A percentile compares a stretch with the other conserved stretches of the same genome.
phyloP scores from a whole-genome alignment of 75 land plant genomes.

The Pseudotsuga menziesii region DNA sequence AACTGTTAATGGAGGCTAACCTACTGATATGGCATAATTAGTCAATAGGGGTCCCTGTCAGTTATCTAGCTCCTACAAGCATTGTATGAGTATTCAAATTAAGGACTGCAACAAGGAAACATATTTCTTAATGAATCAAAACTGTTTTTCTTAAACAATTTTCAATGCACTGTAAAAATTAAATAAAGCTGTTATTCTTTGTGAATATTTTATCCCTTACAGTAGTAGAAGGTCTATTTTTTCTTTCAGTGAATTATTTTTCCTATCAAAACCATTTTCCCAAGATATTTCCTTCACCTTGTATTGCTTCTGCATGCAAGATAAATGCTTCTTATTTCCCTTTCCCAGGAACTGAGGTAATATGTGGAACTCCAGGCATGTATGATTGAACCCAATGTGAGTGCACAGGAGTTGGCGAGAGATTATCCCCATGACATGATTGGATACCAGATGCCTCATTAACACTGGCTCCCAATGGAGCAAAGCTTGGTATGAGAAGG shows the following conservation, averaged over 20 bases:
- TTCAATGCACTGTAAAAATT: background rate
- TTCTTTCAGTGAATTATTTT: background rate
- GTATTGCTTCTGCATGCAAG: constrained; percentile 10
- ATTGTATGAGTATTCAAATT: too few relatives aligned
- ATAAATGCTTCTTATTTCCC: constrained; percentile 16
- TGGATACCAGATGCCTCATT: background rate
- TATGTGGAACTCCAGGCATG: constrained; percentile 9
- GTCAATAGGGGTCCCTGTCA: constrained; percentile 4
- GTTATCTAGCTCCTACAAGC: constrained; percentile 14
- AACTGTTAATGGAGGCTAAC: background rate
- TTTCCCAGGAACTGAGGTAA: constrained; percentile 14
- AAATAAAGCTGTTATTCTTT: background rate
- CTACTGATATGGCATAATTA: constrained; percentile 3
- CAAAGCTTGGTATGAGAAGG: background rate
- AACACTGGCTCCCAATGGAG: background rate
- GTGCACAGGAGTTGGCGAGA: constrained; percentile 6
- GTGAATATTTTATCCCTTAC: background rate
- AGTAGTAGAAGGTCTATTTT: background rate
- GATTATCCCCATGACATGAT: constrained; percentile 1
- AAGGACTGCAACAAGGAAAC: too few relatives aligned
- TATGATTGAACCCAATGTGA: constrained; percentile 22
- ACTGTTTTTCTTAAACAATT: background rate
- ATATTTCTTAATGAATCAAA: too few relatives aligned
- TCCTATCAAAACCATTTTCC: background rate
- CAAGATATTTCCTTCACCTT: constrained; percentile 8